A percentile compares a stretch with the other conserved stretches of the same genome.
Evolutionary conservation across 345 rosid genomes (phyloP).

Genomic region (Reutealis trisperma): DNA sequence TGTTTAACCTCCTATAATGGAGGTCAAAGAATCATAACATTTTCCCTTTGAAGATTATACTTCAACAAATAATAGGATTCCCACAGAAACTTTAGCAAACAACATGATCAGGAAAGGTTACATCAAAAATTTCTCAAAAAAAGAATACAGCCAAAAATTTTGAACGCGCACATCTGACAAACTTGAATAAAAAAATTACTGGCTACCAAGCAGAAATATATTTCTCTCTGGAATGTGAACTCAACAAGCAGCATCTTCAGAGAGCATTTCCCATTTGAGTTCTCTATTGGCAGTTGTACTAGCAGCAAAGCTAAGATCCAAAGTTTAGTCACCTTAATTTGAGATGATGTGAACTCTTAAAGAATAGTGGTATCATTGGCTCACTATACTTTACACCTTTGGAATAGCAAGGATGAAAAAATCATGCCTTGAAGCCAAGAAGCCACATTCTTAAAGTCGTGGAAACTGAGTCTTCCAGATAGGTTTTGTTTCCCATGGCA

Average conservation of each 20-base stretch:
- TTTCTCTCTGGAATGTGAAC: not conserved
- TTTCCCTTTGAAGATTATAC: no score
- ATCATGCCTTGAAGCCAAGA: not conserved
- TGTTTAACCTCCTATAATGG: no score
- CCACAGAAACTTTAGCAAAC: no score
- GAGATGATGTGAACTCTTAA: not conserved
- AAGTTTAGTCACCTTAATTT: not conserved
- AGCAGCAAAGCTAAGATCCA: not conserved
- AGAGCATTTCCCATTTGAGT: not conserved
- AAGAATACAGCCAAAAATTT: not conserved
- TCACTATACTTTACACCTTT: not conserved
- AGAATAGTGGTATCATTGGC: not conserved
- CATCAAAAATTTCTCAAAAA: not conserved
- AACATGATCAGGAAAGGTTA: not conserved
- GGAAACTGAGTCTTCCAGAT: not conserved
- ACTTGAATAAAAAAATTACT: not conserved
- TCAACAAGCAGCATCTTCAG: not conserved
- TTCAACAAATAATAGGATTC: no score
- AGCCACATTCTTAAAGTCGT: not conserved
- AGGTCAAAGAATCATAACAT: no score
- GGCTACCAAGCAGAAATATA: not conserved
- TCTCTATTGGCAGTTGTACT: not conserved
- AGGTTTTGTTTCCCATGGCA: not conserved
- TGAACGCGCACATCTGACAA: not conserved
- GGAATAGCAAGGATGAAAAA: not conserved